These are phyloP conservation scores for Amanita exitialis DNA, from an alignment of 768 basidiomycete species.

Conservation along the genomic window DNA sequence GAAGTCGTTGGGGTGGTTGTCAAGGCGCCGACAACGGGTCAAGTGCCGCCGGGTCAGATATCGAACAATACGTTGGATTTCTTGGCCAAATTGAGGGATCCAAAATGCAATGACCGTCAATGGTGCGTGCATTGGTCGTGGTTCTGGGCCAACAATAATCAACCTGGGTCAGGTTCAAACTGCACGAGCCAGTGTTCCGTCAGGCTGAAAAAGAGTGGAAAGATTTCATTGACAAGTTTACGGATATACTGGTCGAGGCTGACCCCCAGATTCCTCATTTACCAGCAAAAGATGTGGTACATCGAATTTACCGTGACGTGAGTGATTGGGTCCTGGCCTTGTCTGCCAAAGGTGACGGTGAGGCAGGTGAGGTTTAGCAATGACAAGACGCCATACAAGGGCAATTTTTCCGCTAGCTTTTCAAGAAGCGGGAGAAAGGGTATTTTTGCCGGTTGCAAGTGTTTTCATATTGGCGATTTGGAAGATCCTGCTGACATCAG, in stretches of 20 bases:
- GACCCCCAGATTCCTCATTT: constrained; percentile 82
- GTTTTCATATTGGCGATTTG: neutral
- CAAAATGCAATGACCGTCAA: constrained; percentile 74
- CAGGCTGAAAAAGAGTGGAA: constrained; percentile 87
- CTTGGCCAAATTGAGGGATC: constrained; percentile 55
- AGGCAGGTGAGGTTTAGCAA: constrained; percentile 78
- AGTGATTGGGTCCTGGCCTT: constrained; percentile 12
- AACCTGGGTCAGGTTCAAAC: constrained; percentile 55
- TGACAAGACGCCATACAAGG: constrained; percentile 95
- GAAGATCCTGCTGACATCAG: neutral
- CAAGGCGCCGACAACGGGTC: constrained; percentile 73
- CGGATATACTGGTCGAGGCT: constrained; percentile 52
- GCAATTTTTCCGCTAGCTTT: constrained; percentile 68
- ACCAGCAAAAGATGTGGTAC: constrained; percentile 85
- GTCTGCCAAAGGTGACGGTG: neutral
- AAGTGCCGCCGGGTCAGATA: constrained; percentile 78
- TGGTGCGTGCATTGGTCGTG: constrained; percentile 35
- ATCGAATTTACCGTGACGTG: constrained; percentile 90
- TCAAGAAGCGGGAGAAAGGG: constrained; percentile 89
- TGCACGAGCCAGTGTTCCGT: constrained; percentile 74
- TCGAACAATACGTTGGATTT: constrained; percentile 84
- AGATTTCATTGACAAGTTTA: constrained; percentile 67
- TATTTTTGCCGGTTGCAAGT: constrained; percentile 77
- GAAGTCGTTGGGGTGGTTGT: constrained; percentile 69
- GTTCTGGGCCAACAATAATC: neutral